Evolutionary conservation across 2,329 filamentous ascomycete species (phyloP), one percentile per base, ranked within the genome.

Genomic region (Fusarium globosum): DNA sequence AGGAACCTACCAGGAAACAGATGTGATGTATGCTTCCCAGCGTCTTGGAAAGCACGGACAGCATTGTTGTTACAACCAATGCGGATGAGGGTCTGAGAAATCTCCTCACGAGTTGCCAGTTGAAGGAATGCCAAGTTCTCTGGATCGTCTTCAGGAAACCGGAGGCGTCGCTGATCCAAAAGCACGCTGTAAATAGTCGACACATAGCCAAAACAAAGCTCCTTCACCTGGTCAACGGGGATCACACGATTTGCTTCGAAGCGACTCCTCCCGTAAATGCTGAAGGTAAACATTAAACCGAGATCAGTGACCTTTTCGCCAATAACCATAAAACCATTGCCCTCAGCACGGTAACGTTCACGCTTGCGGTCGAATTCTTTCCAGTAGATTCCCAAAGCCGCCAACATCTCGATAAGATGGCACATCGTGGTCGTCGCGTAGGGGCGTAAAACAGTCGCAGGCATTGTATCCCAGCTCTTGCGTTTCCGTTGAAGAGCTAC

Each of bases 341-440:
- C 88, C 61, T 89, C 87, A 8, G 85, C 88, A n/a, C 85, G 85
- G 56, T 89, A 87, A 23, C 85, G 84, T 71, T 89, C 86, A 18
- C 79, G 80, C 14, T 79, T 84, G 39, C 86, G 83, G 72, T 89
- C 86, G 71, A 90, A 90, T 61, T 88, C 86, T 69, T 87, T 88
- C 88, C 88, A 90, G 78, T 90, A 85, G 13, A 90, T 83, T 13
- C 88, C 87, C 21, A 89, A 80, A 65, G 86, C 85, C 9, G 86
- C 86, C 33, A 87, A 83, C 67, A 89, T 86, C 80, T 89, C 88
- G 36, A 89, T 79, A 7, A 89, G 78, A 71, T 89, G 88, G 61
- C 85, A 88, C 68, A 89, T 87, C n/a, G 87, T 86, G 0, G 85
- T 88, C 1, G 86, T 88, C 6, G 86, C 87, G 56, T 87, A 88